A percentile compares a stretch with the other conserved stretches of the same genome.
These are phyloP conservation scores for Aspergillus fumigatiaffinis DNA, from an alignment of 2,329 filamentous ascomycete genomes.

Conservation along the genomic window DNA sequence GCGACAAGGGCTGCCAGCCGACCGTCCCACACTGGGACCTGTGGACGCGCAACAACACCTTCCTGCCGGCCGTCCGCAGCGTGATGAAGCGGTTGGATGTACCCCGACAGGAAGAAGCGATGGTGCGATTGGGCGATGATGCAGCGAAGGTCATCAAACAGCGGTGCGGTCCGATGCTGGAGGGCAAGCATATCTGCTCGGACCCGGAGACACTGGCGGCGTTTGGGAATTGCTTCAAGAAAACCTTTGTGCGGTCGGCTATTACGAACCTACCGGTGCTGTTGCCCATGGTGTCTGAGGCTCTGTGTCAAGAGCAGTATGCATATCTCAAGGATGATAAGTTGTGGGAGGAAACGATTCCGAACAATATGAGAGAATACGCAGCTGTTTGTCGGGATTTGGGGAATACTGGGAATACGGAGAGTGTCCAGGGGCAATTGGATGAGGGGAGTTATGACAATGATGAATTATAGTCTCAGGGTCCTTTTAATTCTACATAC, in stretches of 20 bases:
- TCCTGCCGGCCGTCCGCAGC: constrained; percentile 33
- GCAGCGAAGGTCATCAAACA: constrained; percentile 31
- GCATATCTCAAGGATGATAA: constrained; percentile 27
- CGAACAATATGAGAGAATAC: constrained; percentile 33
- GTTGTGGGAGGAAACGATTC: constrained; percentile 32
- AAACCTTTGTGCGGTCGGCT: constrained; percentile 28
- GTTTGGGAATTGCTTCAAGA: constrained; percentile 34
- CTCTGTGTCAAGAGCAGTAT: constrained; percentile 28
- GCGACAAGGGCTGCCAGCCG: constrained; percentile 30
- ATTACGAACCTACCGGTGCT: constrained; percentile 26
- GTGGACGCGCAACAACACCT: constrained; percentile 35
- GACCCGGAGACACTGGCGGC: constrained; percentile 28
- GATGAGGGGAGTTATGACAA: constrained; percentile 14
- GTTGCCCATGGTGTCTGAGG: constrained; percentile 29
- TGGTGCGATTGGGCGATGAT: constrained; percentile 33
- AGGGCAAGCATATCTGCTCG: constrained; percentile 30
- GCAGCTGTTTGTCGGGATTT: constrained; percentile 27
- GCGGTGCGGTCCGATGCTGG: constrained; percentile 26
- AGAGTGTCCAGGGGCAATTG: constrained; percentile 5
- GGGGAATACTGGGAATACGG: constrained; percentile 15
- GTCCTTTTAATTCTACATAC: background rate
- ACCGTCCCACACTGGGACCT: constrained; percentile 34
- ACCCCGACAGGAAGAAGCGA: constrained; percentile 26
- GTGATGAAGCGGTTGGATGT: constrained; percentile 28
- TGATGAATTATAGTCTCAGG: constrained; percentile 14